These are phyloP conservation scores for Melanopsichium pennsylvanicum DNA, from an alignment of 1,284 basidiomycete species.

Conservation along the genomic window DNA sequence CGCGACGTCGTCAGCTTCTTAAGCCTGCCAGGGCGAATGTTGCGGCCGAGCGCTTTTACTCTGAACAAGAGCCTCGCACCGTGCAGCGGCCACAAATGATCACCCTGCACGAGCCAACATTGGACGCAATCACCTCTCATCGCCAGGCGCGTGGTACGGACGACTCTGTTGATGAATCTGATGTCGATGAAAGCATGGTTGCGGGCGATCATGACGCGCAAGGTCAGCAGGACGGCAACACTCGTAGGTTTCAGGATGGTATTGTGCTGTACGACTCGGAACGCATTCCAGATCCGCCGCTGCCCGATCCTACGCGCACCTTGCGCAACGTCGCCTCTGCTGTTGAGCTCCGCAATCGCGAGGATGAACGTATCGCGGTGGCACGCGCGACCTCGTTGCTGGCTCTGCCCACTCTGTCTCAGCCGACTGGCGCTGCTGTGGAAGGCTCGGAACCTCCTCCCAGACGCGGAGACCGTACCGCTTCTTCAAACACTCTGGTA, in stretches of 20 bases:
- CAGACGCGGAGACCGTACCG: constrained; percentile 39
- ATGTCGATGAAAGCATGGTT: constrained; percentile 6
- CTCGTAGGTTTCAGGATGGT: constrained; percentile 37
- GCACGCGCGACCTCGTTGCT: constrained; percentile 25
- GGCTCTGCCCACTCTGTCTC: constrained; percentile 25
- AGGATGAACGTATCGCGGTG: constrained; percentile 11
- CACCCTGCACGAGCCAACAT: constrained; percentile 41
- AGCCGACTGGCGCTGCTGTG: background rate
- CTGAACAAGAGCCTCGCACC: constrained; percentile 8
- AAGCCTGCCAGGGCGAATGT: constrained; percentile 10
- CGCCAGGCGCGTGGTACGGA: background rate
- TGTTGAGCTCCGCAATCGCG: constrained; percentile 31
- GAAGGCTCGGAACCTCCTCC: background rate
- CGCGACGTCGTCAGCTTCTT: constrained; percentile 18
- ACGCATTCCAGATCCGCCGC: constrained; percentile 25
- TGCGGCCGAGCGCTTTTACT: background rate
- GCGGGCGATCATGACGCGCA: background rate
- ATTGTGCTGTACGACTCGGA: constrained; percentile 48
- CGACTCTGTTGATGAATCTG: constrained; percentile 13
- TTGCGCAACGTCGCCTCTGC: constrained; percentile 37
- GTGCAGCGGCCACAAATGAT: constrained; percentile 34
- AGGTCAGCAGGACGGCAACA: constrained; percentile 14
- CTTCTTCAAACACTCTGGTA: constrained; percentile 42
- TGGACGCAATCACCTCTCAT: constrained; percentile 12
- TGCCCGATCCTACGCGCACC: constrained; percentile 15